Conservation (phyloP, 2,329 filamentous ascomycete genomes). For the Sphaerostilbella broomeana region DNA sequence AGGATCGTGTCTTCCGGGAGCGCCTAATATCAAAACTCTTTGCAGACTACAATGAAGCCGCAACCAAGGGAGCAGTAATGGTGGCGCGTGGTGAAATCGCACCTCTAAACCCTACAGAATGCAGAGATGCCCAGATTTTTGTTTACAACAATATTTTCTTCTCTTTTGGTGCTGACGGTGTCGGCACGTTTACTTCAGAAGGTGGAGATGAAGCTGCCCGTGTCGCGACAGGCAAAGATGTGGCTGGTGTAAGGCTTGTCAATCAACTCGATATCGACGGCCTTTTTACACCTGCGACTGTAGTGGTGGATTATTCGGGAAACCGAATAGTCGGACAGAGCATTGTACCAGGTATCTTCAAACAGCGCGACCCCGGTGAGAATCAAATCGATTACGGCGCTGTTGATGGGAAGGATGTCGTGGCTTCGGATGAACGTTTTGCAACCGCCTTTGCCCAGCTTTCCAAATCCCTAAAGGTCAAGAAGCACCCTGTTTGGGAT, state of each 20-base stretch:
- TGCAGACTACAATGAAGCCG: slow-evolving; percentile 95
- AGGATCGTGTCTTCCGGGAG: slow-evolving; percentile 93
- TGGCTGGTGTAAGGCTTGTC: slow-evolving; percentile 85
- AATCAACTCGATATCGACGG: slow-evolving; percentile 96
- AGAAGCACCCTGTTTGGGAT: slow-evolving; percentile 96
- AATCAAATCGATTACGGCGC: slow-evolving; percentile 99
- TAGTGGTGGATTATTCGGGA: slow-evolving; percentile 93
- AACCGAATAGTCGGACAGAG: slow-evolving; percentile 97
- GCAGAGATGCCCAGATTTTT: slow-evolving; percentile 90
- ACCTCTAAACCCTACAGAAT: slow-evolving; percentile 90
- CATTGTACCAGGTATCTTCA: slow-evolving; percentile 98
- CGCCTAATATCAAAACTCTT: slow-evolving; percentile 91
- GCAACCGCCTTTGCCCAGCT: slow-evolving; percentile 79
- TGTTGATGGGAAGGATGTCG: slow-evolving; percentile 92
- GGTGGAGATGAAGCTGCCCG: slow-evolving; percentile 94
- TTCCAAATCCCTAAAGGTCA: slow-evolving; percentile 83
- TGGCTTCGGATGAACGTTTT: slow-evolving; percentile 85
- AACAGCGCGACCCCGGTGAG: slow-evolving; percentile 93
- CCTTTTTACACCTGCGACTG: slow-evolving; percentile 89
- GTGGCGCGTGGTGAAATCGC: slow-evolving; percentile 90
- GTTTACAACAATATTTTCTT: slow-evolving; percentile 99
- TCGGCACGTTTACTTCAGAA: slow-evolving; percentile 93
- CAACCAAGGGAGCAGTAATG: slow-evolving; percentile 82
- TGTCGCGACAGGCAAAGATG: slow-evolving; percentile 94
- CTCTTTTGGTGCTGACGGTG: slow-evolving; percentile 94